Percentiles rank a stretch among this genome's conserved stretches.
These are phyloP conservation scores for Jasminum sambac DNA, from an alignment of 257 asterid genomes.

Conservation along the genomic window DNA sequence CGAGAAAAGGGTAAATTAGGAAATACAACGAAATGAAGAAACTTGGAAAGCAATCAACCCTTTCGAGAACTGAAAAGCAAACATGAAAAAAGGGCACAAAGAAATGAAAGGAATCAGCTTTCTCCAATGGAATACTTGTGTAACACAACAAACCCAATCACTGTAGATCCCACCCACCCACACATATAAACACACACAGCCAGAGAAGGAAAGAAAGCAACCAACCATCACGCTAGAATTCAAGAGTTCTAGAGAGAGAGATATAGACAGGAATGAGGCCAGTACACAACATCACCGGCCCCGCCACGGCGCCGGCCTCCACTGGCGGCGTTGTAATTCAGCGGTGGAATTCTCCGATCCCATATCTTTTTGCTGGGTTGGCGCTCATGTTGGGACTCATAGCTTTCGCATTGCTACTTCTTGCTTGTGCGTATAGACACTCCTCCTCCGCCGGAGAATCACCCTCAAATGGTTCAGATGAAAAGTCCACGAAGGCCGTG, in stretches of 20 bases:
- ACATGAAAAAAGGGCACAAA: conserved; percentile 15
- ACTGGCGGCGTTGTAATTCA: conserved; percentile 21
- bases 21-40: conserved; percentile 9
- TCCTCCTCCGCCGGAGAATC: conserved; percentile 7
- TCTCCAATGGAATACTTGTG: neutral
- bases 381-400: conserved; percentile 41
- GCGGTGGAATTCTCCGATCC: conserved; percentile 40
- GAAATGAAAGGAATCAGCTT: conserved; percentile 23
- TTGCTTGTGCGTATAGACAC: conserved; percentile 38
- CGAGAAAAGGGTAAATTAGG: conserved; percentile 26
- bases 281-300: neutral
- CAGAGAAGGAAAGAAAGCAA: neutral
- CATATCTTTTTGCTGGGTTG: conserved; percentile 40
- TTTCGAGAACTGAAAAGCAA: conserved; percentile 16
- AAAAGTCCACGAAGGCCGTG: conserved; percentile 20
- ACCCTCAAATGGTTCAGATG: conserved; percentile 4
- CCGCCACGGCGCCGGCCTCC: neutral
- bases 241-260: neutral
- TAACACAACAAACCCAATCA: neutral
- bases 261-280: conserved; percentile 4
- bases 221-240: neutral
- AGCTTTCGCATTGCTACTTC: conserved; percentile 34
- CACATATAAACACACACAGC: neutral
- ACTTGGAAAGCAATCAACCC: conserved; percentile 34
- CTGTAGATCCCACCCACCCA: conserved; percentile 11